Percentiles rank a stretch among this genome's conserved stretches.
Conservation (phyloP, 306 rosid genomes). For the Trifolium repens region DNA sequence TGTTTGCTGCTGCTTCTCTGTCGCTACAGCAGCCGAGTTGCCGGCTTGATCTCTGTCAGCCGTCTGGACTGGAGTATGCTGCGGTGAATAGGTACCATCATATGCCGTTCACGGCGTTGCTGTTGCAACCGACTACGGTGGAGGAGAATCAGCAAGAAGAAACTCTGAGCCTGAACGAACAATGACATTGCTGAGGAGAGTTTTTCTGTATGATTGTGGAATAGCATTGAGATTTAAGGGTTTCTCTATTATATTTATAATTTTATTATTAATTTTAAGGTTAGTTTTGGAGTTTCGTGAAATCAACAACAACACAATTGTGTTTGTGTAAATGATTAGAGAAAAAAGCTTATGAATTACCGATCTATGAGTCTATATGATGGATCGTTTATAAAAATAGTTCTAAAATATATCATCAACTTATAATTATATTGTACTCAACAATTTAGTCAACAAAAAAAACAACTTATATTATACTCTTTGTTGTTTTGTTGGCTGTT, state of each 20-base stretch:
- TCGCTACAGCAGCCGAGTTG: conserved; percentile 63
- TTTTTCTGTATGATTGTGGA: conserved; percentile 1
- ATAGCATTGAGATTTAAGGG: not conserved
- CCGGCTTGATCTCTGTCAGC: conserved; percentile 67
- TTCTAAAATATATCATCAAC: not conserved
- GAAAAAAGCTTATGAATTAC: conserved; percentile 4
- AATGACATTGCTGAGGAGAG: conserved; percentile 27
- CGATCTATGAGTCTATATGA: not conserved
- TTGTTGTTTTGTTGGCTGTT: not conserved
- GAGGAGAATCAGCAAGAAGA: conserved; percentile 63
- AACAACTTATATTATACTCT: not conserved
- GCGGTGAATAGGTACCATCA: conserved; percentile 54
- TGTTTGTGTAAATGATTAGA: conserved; percentile 45
- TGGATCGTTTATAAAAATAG: conserved; percentile 15
- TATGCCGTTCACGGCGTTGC: conserved; percentile 88
- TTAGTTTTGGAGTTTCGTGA: conserved; percentile 25
- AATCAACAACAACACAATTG: not conserved
- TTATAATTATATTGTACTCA: not conserved
- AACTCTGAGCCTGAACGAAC: conserved; percentile 47
- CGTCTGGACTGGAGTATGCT: conserved; percentile 55
- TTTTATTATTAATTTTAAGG: conserved; percentile 13
- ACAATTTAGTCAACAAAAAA: too few relatives aligned
- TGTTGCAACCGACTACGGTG: conserved; percentile 67
- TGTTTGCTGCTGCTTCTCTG: conserved; percentile 46
- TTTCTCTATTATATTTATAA: not conserved